Evolutionary conservation across 2,329 filamentous ascomycete species (phyloP).

Genomic region (Ophiognomonia clavigignenti-juglandacearum): DNA sequence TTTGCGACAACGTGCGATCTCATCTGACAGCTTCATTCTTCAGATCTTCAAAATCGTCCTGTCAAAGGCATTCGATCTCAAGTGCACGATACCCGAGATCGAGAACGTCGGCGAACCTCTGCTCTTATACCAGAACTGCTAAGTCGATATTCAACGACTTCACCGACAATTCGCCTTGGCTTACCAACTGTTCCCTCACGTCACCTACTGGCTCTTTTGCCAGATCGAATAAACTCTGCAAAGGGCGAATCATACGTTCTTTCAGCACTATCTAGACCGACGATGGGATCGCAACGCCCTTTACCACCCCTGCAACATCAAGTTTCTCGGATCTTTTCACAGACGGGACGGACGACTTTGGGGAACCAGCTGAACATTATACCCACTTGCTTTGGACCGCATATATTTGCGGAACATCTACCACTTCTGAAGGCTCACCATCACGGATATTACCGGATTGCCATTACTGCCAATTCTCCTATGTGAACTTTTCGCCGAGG

Average conservation of each 20-base stretch:
- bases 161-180: neutral
- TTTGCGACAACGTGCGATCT: neutral
- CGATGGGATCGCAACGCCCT: neutral
- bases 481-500: neutral
- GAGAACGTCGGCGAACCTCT: slow-evolving; percentile 96
- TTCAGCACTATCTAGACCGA: too few relatives aligned
- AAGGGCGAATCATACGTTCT: too few relatives aligned
- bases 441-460: too few relatives aligned
- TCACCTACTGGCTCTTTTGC: neutral
- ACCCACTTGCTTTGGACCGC: neutral
- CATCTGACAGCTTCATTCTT: slow-evolving; percentile 17
- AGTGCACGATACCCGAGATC: slow-evolving; percentile 98
- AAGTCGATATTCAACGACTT: slow-evolving; percentile 3
- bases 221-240: too few relatives aligned
- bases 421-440: too few relatives aligned
- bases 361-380: slow-evolving; percentile 1
- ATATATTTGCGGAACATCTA: neutral
- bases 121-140: slow-evolving; percentile 75
- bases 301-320: neutral
- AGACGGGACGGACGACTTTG: neutral
- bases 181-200: neutral
- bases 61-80: slow-evolving; percentile 96
- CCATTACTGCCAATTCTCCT: too few relatives aligned
- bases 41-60: slow-evolving; percentile 99
- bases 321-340: neutral